phyloP scores from a whole-genome alignment of 768 basidiomycete species.

The Scleroderma bovista region DNA sequence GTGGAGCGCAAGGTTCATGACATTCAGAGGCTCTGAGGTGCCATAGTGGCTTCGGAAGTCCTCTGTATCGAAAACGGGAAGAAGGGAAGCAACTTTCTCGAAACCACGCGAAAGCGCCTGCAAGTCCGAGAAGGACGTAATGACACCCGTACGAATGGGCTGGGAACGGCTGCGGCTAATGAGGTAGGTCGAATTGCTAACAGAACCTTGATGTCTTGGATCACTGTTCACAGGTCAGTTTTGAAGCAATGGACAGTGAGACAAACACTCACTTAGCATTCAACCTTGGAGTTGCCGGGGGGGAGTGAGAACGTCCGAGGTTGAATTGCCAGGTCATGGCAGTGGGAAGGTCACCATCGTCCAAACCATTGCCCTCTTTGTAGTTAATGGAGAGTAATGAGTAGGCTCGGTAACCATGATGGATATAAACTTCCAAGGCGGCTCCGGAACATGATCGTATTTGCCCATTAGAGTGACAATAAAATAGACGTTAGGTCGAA shows the following conservation, averaged over 20 bases:
- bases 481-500: no score
- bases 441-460: no score
- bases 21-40: constrained; percentile 76
- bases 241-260: not conserved
- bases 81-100: constrained; percentile 59
- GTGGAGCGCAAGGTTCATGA: constrained; percentile 89
- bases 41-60: constrained; percentile 79
- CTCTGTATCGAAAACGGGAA: constrained; percentile 66
- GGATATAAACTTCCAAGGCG: constrained; percentile 92
- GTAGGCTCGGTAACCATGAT: constrained; percentile 94
- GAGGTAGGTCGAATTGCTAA: constrained; percentile 92
- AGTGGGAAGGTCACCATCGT: constrained; percentile 76
- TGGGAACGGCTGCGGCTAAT: constrained; percentile 83
- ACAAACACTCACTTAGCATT: constrained; percentile 25
- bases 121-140: constrained; percentile 84
- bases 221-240: constrained; percentile 35
- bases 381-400: constrained; percentile 88
- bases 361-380: constrained; percentile 82
- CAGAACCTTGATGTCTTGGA: constrained; percentile 81
- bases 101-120: constrained; percentile 67
- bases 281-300: constrained; percentile 76
- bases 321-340: constrained; percentile 93
- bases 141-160: constrained; percentile 85
- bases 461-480: no score
- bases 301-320: no score